Percentiles rank a stretch among this genome's conserved stretches.
Conservation (phyloP, 2,329 filamentous ascomycete species). For the Colletotrichum echinochloae region DNA sequence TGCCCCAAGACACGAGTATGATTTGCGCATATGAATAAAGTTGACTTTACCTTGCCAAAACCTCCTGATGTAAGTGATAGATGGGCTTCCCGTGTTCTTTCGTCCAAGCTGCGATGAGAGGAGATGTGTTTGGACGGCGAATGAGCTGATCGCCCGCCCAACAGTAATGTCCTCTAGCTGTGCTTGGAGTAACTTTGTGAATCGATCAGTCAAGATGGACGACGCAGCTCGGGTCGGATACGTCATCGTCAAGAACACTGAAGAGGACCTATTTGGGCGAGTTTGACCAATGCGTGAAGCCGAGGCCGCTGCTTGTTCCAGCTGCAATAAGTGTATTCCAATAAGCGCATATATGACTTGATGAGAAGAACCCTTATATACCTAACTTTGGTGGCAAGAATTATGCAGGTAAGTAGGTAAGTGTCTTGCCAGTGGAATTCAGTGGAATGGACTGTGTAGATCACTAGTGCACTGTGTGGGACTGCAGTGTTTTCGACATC, state of each 20-base stretch:
- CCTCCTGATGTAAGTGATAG: no score
- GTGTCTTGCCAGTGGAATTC: no score
- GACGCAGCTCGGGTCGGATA: background rate
- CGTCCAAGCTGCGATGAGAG: background rate
- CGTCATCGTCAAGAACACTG: background rate
- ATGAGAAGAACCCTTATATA: no score
- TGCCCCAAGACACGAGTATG: constrained; percentile 36
- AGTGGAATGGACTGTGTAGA: background rate
- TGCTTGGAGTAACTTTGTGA: background rate
- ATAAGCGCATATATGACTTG: background rate
- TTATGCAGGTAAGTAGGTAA: no score
- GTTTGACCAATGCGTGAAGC: background rate
- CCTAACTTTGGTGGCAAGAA: no score
- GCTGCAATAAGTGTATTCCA: background rate
- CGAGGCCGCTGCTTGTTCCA: background rate
- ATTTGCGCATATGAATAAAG: constrained; percentile 36
- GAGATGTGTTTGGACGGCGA: background rate
- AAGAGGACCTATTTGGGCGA: background rate
- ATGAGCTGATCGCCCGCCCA: background rate
- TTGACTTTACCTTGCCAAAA: constrained; percentile 5
- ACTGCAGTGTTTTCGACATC: constrained; percentile 11
- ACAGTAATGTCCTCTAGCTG: background rate
- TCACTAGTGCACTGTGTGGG: background rate
- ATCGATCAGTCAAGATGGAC: background rate
- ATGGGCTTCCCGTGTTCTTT: background rate